Percentiles rank a stretch among this genome's conserved stretches.
Conservation (phyloP, 1,284 basidiomycete genomes). For the Phylloboletellus chloephorus region DNA sequence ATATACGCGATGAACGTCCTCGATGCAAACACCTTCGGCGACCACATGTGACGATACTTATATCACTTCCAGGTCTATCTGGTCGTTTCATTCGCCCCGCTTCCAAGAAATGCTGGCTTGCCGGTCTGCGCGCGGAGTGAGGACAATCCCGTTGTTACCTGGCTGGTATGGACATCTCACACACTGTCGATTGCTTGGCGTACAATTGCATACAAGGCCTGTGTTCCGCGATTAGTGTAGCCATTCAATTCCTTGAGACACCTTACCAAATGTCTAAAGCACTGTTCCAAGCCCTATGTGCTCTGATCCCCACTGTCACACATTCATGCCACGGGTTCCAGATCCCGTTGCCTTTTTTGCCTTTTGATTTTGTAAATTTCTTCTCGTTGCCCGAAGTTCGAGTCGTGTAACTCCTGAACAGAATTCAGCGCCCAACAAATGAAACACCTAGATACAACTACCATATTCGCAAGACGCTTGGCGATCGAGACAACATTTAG, state of each 20-base stretch:
- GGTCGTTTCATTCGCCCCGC: too few species aligned
- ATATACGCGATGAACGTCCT: too few species aligned
- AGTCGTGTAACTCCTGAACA: constrained; percentile 81
- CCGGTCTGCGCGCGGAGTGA: background rate
- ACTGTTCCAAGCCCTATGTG: too few species aligned
- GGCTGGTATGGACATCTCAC: too few species aligned
- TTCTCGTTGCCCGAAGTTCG: constrained; percentile 86
- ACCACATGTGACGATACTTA: too few species aligned
- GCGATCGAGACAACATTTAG: constrained; percentile 88
- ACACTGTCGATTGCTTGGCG: background rate
- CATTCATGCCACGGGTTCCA: constrained; percentile 9
- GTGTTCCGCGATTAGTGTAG: background rate
- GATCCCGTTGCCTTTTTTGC: constrained; percentile 35
- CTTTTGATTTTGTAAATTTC: constrained; percentile 69
- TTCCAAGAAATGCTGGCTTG: background rate
- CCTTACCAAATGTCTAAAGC: constrained; percentile 17
- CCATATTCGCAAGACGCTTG: constrained; percentile 92
- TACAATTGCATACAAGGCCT: constrained; percentile 2
- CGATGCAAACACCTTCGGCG: too few species aligned
- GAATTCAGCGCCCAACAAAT: constrained; percentile 10
- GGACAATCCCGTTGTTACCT: too few species aligned
- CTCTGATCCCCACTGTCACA: background rate
- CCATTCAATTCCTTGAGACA: background rate
- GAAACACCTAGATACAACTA: constrained; percentile 33
- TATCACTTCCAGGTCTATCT: too few species aligned